Evolutionary conservation across 352 stramenopile species (phyloP), one percentile per base, ranked within the genome.

Genomic region (Pseudoperonospora humuli): DNA sequence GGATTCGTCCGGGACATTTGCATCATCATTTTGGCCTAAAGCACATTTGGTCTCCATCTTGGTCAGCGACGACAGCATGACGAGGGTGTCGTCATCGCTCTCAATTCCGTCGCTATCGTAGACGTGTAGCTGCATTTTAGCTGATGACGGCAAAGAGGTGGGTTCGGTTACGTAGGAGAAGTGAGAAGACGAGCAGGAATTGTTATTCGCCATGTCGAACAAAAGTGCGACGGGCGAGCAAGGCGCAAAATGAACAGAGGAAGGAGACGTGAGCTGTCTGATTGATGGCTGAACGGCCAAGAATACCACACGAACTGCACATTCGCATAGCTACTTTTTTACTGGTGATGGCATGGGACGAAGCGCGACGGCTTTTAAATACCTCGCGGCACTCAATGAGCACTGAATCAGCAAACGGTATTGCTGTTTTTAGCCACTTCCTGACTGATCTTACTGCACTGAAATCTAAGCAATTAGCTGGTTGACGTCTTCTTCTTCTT

Each of bases 401-500:
- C n/a, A n/a, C n/a, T n/a, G n/a, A n/a, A n/a, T n/a, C n/a, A n/a
- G n/a, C n/a, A n/a, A n/a, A n/a, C n/a, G n/a, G n/a, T n/a, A n/a
- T n/a, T n/a, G n/a, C n/a, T n/a, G n/a, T n/a, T n/a, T n/a, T n/a
- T n/a, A n/a, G n/a, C n/a, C n/a, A n/a, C n/a, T n/a, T n/a, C n/a
- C n/a, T n/a, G n/a, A n/a, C n/a, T n/a, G n/a, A n/a, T n/a, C n/a
- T 34, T 62, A 52, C 41, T 51, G 45, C 43, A 33, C 45, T 13
- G 13, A 5, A 6, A 28, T 14, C 21, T 13, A n/a, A 15, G 38
- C 54, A 57, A 17, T 64, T 67, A 69, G 29, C 50, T 70, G 31
- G 52, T 43, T 31, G 56, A 25, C 5, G 49, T 19, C 8, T 61
- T 69, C 69, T 84, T 84, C 74, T 89, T 89, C 65, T 79, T 81